These are phyloP conservation scores for Ascochyta rabiei DNA, from an alignment of 2,329 filamentous ascomycete species.

Conservation along the genomic window DNA sequence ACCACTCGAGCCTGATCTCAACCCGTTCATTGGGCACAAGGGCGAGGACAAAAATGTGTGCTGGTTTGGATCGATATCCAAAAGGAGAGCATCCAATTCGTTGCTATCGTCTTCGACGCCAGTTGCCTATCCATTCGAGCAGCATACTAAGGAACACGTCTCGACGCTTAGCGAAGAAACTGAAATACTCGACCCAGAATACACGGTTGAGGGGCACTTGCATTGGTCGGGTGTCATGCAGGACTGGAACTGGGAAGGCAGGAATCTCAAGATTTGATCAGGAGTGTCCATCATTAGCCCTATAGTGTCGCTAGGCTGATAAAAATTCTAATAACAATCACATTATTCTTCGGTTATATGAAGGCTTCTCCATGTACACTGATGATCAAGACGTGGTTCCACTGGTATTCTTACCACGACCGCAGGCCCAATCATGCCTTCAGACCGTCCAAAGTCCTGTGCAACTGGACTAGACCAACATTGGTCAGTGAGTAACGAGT, in stretches of 20 bases:
- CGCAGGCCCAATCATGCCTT: not conserved
- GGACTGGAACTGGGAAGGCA: slow-evolving; percentile 76
- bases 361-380: not conserved
- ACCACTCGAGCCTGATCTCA: slow-evolving; percentile 33
- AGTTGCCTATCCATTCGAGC: not conserved
- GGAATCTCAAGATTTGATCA: slow-evolving; percentile 27
- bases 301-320: slow-evolving; percentile 7
- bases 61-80: slow-evolving; percentile 30
- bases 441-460: not conserved
- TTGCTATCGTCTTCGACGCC: not conserved
- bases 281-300: not conserved
- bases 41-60: slow-evolving; percentile 25
- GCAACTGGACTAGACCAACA: not conserved
- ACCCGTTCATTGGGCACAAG: slow-evolving; percentile 12
- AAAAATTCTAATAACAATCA: not conserved
- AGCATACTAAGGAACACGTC: slow-evolving; percentile 34
- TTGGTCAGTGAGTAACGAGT: too few relatives aligned
- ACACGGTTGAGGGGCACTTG: slow-evolving; percentile 68
- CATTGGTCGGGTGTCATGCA: slow-evolving; percentile 76
- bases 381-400: not conserved
- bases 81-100: slow-evolving; percentile 21
- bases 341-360: not conserved
- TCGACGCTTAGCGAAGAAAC: slow-evolving; percentile 21
- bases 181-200: slow-evolving; percentile 60
- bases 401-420: too few relatives aligned